phyloP scores from a whole-genome alignment of 352 stramenopile genomes.

The Pythium biforme region DNA sequence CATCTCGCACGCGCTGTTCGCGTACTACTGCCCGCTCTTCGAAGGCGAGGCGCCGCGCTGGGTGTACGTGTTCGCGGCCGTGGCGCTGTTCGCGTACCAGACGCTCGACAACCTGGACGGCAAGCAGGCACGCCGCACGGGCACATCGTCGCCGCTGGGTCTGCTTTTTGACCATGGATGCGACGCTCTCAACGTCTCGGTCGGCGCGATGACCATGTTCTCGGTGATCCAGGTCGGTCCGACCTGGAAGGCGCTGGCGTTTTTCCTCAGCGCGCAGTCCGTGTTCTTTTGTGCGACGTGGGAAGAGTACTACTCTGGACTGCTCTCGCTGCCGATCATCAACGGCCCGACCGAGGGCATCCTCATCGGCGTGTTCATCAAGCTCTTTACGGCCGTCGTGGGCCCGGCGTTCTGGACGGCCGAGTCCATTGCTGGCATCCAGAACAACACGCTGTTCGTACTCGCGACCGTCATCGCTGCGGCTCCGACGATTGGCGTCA shows the following conservation, averaged over 20 bases:
- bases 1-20: conserved; percentile 60
- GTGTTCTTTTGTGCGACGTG: conserved; percentile 88
- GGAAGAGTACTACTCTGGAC: conserved; percentile 94
- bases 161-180: conserved; percentile 86
- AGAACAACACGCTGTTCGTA: conserved; percentile 86
- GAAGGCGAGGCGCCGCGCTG: conserved; percentile 68
- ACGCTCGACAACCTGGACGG: conserved; percentile 86
- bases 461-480: conserved; percentile 56
- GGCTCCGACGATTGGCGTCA: conserved; percentile 65
- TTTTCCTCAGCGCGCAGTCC: conserved; percentile 73
- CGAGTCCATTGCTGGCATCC: conserved; percentile 57
- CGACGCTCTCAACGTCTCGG: conserved; percentile 80
- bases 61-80: conserved; percentile 57
- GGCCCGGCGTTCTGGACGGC: conserved; percentile 70
- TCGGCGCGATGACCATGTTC: conserved; percentile 81
- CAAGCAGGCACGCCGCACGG: conserved; percentile 80
- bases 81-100: conserved; percentile 72
- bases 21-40: conserved; percentile 70
- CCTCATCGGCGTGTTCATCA: conserved; percentile 76
- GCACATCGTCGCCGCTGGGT: conserved; percentile 74
- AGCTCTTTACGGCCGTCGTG: conserved; percentile 66
- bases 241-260: conserved; percentile 76
- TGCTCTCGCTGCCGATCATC: conserved; percentile 93
- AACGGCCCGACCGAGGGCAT: conserved; percentile 98
- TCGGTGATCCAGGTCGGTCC: conserved; percentile 72